These are phyloP conservation scores for Geotrichum phurueaensis DNA, from an alignment of 1,139 yeast species.

Conservation along the genomic window DNA sequence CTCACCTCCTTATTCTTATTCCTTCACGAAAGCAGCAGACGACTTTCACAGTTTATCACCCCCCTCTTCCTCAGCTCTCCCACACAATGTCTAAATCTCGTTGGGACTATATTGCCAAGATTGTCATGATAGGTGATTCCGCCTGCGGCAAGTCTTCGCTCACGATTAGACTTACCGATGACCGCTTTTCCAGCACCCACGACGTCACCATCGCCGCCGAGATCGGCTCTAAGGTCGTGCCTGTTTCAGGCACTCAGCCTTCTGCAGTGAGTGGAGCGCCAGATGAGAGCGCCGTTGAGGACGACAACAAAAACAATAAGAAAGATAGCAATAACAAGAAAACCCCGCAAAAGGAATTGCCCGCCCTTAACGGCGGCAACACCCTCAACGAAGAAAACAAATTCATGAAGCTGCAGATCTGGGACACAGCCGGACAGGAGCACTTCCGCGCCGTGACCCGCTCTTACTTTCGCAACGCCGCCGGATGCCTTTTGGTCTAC, in stretches of 20 bases:
- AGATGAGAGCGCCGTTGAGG: not conserved
- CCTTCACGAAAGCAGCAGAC: not conserved
- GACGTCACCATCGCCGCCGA: constrained; percentile 39
- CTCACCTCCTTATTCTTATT: not conserved
- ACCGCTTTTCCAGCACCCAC: constrained; percentile 34
- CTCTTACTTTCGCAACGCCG: constrained; percentile 76
- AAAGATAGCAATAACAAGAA: constrained; percentile 9
- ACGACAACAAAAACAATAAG: not conserved
- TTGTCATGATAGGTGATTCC: constrained; percentile 19
- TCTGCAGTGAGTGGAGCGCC: not conserved
- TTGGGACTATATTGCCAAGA: constrained; percentile 30
- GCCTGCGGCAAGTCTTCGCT: constrained; percentile 38
- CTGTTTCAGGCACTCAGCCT: constrained; percentile 25
- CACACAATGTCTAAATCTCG: constrained; percentile 2
- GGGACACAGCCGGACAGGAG: constrained; percentile 94
- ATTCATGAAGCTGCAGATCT: constrained; percentile 28
- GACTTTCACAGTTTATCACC: not conserved
- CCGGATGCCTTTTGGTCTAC: constrained; percentile 77
- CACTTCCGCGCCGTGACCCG: constrained; percentile 88
- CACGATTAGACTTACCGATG: constrained; percentile 35
- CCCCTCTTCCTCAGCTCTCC: not conserved
- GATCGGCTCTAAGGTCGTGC: constrained; percentile 35
- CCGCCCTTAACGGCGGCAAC: constrained; percentile 20
- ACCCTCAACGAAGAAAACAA: constrained; percentile 8
- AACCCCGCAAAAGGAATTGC: constrained; percentile 21